Evolutionary conservation across 495 filamentous ascomycete species (phyloP).

Genomic region (Penicillium ucsense): DNA sequence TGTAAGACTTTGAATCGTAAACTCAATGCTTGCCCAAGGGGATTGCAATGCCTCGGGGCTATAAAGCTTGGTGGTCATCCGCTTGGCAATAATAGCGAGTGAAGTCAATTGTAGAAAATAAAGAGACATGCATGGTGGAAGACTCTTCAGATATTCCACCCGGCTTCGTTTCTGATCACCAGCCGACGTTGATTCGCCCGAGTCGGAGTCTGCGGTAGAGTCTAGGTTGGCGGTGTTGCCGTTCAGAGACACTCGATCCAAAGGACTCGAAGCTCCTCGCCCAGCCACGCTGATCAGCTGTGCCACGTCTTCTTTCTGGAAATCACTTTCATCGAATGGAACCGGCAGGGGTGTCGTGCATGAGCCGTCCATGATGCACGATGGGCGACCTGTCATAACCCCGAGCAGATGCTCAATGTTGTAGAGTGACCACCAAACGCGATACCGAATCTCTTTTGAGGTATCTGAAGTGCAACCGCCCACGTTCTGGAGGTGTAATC

Average conservation of each 20-base stretch:
- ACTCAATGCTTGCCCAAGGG: constrained; percentile 42
- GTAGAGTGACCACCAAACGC: constrained; percentile 54
- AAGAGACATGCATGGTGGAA: constrained; percentile 33
- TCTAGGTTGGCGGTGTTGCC: constrained; percentile 16
- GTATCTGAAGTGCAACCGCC: constrained; percentile 35
- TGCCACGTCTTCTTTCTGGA: constrained; percentile 28
- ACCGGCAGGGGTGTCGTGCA: constrained; percentile 47
- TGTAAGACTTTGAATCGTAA: constrained; percentile 31
- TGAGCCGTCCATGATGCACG: constrained; percentile 43
- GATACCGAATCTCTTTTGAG: constrained; percentile 47
- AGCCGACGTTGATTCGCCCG: constrained; percentile 11
- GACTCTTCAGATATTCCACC: constrained; percentile 18
- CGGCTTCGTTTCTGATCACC: constrained; percentile 11
- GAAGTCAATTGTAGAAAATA: constrained; percentile 41
- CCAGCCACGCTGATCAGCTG: constrained; percentile 20
- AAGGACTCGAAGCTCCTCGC: constrained; percentile 11
- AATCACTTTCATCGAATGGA: constrained; percentile 41
- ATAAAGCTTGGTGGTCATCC: constrained; percentile 47
- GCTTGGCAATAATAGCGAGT: constrained; percentile 42
- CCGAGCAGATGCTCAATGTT: constrained; percentile 48
- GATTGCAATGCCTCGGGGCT: constrained; percentile 38
- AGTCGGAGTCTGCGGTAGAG: constrained; percentile 15
- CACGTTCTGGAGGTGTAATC: constrained; percentile 50
- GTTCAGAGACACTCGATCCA: constrained; percentile 13
- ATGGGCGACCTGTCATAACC: constrained; percentile 51